Evolutionary conservation across 108 stramenopile species (phyloP).

Genomic region (Phaeodactylum tricornutum): DNA sequence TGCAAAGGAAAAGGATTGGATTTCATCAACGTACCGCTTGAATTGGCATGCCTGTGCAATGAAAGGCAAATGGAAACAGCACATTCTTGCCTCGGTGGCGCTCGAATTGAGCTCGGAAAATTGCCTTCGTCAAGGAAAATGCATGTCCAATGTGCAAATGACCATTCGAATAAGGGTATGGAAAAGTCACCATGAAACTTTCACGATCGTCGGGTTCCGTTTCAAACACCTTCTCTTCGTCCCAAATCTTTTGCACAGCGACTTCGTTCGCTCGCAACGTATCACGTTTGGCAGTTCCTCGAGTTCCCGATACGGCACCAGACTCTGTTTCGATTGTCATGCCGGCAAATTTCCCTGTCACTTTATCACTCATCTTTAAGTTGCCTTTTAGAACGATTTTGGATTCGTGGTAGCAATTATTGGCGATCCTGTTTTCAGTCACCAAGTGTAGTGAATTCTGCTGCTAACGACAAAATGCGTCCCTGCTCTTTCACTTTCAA

Average conservation of each 20-base stretch:
- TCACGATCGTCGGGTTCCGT: conserved; percentile 40
- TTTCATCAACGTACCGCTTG: conserved; percentile 69
- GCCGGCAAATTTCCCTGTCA: no score
- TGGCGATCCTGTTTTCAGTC: no score
- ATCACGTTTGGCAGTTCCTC: conserved; percentile 78
- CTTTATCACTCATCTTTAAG: no score
- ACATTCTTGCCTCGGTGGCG: conserved; percentile 91
- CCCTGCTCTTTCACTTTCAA: no score
- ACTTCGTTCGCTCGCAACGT: conserved; percentile 61
- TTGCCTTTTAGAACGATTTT: no score
- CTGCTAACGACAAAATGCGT: no score
- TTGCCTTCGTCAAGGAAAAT: conserved; percentile 94
- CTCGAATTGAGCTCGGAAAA: conserved; percentile 90
- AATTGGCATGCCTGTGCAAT: conserved; percentile 99
- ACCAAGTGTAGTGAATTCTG: no score
- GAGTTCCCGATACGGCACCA: no score
- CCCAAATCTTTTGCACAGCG: conserved; percentile 71
- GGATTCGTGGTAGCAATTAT: no score
- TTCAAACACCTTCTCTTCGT: conserved; percentile 63
- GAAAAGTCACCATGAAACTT: conserved; percentile 97
- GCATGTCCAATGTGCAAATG: conserved; percentile 98
- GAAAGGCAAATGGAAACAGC: conserved; percentile 97
- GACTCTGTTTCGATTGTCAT: no score
- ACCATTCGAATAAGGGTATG: conserved; percentile 97
- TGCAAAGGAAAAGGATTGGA: neutral